phyloP scores from a whole-genome alignment of 108 stramenopile species.

The Cyclotella choctawhatcheeana region DNA sequence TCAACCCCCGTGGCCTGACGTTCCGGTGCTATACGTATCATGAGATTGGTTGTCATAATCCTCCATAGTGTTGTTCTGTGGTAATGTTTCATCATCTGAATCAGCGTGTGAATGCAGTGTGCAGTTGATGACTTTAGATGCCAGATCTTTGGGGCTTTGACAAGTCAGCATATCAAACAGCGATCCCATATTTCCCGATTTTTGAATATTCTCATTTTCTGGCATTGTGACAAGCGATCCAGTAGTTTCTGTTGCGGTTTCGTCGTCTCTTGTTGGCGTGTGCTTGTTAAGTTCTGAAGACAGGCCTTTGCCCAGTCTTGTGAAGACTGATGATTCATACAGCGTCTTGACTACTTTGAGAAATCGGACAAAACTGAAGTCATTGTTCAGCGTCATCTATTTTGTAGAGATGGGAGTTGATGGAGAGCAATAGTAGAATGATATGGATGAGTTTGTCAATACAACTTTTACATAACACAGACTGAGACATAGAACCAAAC shows the following conservation, averaged over 20 bases:
- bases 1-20: conserved; percentile 8
- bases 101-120: conserved; percentile 32
- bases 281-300: conserved; percentile 45
- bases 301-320: conserved; percentile 42
- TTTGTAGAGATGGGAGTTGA: background rate
- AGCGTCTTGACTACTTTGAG: conserved; percentile 88
- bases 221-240: conserved; percentile 47
- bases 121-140: conserved; percentile 38
- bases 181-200: background rate
- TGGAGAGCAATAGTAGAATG: background rate
- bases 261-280: conserved; percentile 32
- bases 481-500: background rate
- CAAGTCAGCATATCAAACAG: conserved; percentile 26
- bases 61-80: conserved; percentile 31
- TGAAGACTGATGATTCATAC: conserved; percentile 85
- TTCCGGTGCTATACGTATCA: conserved; percentile 19
- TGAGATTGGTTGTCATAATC: conserved; percentile 27
- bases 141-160: conserved; percentile 24
- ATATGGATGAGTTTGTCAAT: background rate
- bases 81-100: conserved; percentile 43
- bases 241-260: conserved; percentile 26
- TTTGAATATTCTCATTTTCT: conserved; percentile 14
- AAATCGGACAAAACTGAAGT: conserved; percentile 88
- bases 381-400: conserved; percentile 71
- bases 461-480: background rate